Percentiles rank a stretch among this genome's conserved stretches.
Evolutionary conservation across 73 alveolate species (phyloP).

Genomic region (Paramecium sonneborni): DNA sequence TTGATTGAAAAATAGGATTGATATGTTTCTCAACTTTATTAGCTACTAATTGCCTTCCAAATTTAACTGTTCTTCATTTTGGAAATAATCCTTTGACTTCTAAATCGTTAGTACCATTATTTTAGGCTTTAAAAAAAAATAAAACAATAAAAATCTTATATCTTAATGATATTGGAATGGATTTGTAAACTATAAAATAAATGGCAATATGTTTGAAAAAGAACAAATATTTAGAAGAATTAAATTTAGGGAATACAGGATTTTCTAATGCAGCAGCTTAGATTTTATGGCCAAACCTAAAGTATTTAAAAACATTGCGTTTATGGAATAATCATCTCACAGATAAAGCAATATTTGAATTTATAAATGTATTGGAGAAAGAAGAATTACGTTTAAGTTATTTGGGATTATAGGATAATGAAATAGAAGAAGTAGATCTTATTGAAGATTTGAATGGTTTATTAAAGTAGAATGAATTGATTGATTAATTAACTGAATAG

Average conservation of each 20-base stretch:
- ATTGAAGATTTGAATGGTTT: neutral
- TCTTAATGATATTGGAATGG: constrained; percentile 53
- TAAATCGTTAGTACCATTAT: neutral
- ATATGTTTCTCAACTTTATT: neutral
- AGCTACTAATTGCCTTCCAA: neutral
- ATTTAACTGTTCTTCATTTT: neutral
- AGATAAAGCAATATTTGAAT: neutral
- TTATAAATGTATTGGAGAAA: neutral
- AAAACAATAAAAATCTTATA: neutral
- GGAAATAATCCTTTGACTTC: neutral
- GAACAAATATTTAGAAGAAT: neutral
- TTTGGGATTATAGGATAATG: neutral
- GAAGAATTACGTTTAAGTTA: neutral
- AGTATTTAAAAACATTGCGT: neutral
- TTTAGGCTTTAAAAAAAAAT: neutral
- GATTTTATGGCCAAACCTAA: constrained; percentile 26
- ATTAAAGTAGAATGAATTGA: neutral
- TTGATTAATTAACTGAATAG: neutral
- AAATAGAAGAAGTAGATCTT: neutral
- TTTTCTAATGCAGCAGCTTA: constrained; percentile 46
- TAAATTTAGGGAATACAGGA: constrained; percentile 56
- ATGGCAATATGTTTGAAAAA: constrained; percentile 15
- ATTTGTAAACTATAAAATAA: neutral
- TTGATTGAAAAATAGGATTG: neutral
- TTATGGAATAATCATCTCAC: constrained; percentile 54